Evolutionary conservation across 2,329 filamentous ascomycete genomes (phyloP), one percentile per base, ranked within the genome.

Genomic region (Pseudogymnoascus pannorum): DNA sequence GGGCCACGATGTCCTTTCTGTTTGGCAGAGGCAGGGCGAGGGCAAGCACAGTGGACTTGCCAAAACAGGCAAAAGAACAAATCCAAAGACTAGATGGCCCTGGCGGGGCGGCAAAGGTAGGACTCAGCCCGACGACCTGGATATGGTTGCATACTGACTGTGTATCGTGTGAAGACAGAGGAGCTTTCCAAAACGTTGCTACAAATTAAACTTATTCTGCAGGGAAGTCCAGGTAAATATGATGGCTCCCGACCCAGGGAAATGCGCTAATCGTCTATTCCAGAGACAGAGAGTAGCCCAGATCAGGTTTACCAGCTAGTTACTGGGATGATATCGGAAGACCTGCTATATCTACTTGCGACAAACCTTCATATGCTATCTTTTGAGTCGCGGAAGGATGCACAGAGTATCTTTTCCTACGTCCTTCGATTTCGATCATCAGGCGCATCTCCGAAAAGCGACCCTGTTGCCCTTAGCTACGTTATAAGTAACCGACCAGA

Each of bases 331-430:
- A 88, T 97, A 68, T 86, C 92, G 72, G 92, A 97, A 76, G 92
- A 96, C 73, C 81, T 99, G 6, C 85, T 99, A 44, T 89, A 89
- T 68, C 81, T 89, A 59, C 87, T 99, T 62, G 91, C 93, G 18
- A 82, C 87, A 64, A 88, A 88, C 71, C 88, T 99, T 51, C 86
- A 91, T 75, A 85, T 87, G 59, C 83, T 99, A 4, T 92, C 93
- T 0, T 99, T 99, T 78, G 94, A 99, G 78, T 91, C 92, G 36
- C 87, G 93, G 71, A 97, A 97, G 78, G 93, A 97, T 72, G 90
- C 91, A 11, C 93, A 97, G 73, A 90, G 94, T 65, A 94, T 97
- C 72, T 94, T 97, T 77, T 96, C 92, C 40, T 94, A 93, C 74
- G 89, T 95, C 67, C 91, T 97, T 73, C 90, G 92, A 66, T 97